phyloP scores from a whole-genome alignment of 495 filamentous ascomycete species.

The Tuber microsphaerosporum region DNA sequence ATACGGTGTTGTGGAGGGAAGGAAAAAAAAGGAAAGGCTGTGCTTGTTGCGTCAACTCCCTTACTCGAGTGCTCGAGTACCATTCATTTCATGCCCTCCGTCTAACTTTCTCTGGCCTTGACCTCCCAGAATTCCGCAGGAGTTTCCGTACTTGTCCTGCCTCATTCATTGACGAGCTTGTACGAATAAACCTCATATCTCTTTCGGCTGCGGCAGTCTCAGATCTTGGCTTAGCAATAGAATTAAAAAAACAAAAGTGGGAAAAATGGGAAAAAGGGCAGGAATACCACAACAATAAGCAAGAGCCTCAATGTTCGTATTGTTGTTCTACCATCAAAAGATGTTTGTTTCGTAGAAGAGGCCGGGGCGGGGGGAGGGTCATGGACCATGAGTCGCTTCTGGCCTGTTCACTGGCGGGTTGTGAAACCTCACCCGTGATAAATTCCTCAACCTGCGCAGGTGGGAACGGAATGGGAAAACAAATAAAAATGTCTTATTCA shows the following conservation, averaged over 20 bases:
- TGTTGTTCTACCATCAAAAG: background rate
- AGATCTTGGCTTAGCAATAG: background rate
- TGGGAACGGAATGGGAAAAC: background rate
- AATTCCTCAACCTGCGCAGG: background rate
- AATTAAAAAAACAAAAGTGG: background rate
- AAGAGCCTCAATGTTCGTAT: background rate
- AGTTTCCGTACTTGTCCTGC: background rate
- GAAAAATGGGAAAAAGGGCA: background rate
- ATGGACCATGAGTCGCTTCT: background rate
- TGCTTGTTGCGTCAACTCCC: background rate
- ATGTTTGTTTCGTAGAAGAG: background rate
- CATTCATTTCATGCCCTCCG: background rate
- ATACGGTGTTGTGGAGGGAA: background rate
- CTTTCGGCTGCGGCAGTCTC: background rate
- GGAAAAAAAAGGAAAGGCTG: background rate
- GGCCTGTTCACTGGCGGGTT: background rate
- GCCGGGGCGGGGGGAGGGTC: background rate
- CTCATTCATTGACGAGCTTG: background rate
- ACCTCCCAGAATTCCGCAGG: background rate
- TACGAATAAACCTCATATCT: background rate
- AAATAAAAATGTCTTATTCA: background rate
- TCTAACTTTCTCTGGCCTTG: background rate
- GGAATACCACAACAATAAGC: background rate
- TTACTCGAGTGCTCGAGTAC: background rate
- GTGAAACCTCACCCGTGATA: background rate